Evolutionary conservation across 768 basidiomycete species (phyloP), one percentile per base, ranked within the genome.

Genomic region (Scleroderma bovista): DNA sequence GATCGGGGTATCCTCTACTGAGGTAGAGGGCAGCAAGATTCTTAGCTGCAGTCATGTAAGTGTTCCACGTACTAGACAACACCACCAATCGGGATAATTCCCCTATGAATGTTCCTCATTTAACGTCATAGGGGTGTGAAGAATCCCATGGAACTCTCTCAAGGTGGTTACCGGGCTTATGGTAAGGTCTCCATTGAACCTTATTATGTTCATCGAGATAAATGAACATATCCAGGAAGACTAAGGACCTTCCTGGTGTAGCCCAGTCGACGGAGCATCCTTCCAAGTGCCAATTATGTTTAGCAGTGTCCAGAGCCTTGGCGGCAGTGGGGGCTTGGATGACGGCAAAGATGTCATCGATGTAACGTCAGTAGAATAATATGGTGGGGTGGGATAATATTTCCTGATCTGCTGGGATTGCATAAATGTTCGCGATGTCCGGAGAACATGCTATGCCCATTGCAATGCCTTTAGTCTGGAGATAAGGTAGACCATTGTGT

Each of bases 391-490:
- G 34, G 34, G 5, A 29, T 4, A 36, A 12, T 37, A 6, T 44
- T 46, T 11, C 13, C 11, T 47, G 33, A 19, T 59, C 53, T 1
- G 13, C 36, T 10, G 22, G 31, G 2, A 43, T 42, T 7, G 40
- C 57, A 42, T 55, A 59, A 3, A 59, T n/a, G 24, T 59, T 59
- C 2, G 57, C 51, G 16, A 59, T 24, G 31, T 51, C 50, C 8
- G 57, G 57, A 15, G 46, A 34, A 37, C 41, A 51, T 0, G 56
- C 53, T 2, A 57, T 32, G 2, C 58, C 57, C 57, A 59, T 59
- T 2, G 56, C 51, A 9, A 59, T 42, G 1, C 58, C 56, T 41
- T 42, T 12, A 11, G 19, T 34, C 24, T 59, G 57, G 16, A 44
- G 17, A 26, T 44, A 54, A 0, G 19, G 23, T 46, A 47, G 16